phyloP scores from a whole-genome alignment of 2,329 filamentous ascomycete genomes.

The Claviceps sp. region DNA sequence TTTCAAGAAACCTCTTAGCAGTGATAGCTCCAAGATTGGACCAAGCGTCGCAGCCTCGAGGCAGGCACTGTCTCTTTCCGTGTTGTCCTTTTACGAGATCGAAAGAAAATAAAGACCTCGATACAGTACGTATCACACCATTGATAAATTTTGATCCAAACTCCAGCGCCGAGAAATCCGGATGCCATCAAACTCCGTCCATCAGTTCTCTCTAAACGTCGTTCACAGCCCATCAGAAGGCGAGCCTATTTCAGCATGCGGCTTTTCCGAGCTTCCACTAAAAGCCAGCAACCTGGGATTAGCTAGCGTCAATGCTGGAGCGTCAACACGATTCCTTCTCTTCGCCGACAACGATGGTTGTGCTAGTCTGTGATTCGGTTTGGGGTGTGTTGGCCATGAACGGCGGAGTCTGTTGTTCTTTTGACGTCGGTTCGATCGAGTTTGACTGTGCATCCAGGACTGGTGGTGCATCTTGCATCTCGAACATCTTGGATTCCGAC shows the following conservation, averaged over 20 bases:
- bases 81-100: neutral
- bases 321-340: neutral
- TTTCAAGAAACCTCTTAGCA: neutral
- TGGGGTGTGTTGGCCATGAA: neutral
- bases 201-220: slow-evolving; percentile 14
- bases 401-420: neutral
- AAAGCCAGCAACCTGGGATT: slow-evolving; percentile 39
- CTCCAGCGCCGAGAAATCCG: slow-evolving; percentile 5
- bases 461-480: slow-evolving; percentile 16
- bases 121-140: neutral
- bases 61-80: neutral
- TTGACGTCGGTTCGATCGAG: neutral
- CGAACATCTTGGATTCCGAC: slow-evolving; percentile 9
- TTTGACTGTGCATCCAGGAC: neutral
- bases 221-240: slow-evolving; percentile 18
- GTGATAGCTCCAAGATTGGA: neutral
- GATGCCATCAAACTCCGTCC: slow-evolving; percentile 6
- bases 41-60: neutral
- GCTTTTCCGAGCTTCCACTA: slow-evolving; percentile 49
- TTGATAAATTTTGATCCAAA: neutral
- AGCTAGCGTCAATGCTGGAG: slow-evolving; percentile 18
- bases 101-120: neutral
- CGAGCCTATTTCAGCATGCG: slow-evolving; percentile 19
- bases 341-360: slow-evolving; percentile 8
- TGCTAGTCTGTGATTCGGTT: slow-evolving; percentile 1